A percentile compares a stretch with the other conserved stretches of the same genome.
Evolutionary conservation across 768 basidiomycete genomes (phyloP).

Genomic region (Galerina marginata): DNA sequence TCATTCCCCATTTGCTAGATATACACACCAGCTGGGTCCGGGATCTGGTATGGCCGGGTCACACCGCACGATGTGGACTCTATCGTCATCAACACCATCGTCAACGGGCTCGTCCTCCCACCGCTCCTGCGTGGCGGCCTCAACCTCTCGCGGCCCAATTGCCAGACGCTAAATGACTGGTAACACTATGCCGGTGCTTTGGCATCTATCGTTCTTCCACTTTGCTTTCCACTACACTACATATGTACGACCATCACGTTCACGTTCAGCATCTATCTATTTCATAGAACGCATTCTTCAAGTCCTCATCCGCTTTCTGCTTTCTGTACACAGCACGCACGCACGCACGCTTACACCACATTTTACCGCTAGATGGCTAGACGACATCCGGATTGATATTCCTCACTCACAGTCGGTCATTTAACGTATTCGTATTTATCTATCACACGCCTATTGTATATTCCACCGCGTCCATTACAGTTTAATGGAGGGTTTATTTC

Average conservation of each 20-base stretch:
- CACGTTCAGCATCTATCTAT: slow-evolving; percentile 1
- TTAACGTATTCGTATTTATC: slow-evolving; percentile 20
- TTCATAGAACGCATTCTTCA: slow-evolving; percentile 9
- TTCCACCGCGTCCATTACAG: neutral
- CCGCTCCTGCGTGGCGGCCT: slow-evolving; percentile 86
- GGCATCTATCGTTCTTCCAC: neutral
- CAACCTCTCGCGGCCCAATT: slow-evolving; percentile 75
- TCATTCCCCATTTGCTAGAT: slow-evolving; percentile 53
- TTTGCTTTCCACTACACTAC: neutral
- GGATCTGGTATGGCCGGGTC: slow-evolving; percentile 94
- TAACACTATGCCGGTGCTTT: slow-evolving; percentile 34
- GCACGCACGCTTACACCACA: neutral
- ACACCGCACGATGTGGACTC: slow-evolving; percentile 87
- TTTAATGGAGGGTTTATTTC: neutral
- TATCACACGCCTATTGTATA: slow-evolving; percentile 1
- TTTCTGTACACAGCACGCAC: too few species aligned
- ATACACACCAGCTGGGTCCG: slow-evolving; percentile 83
- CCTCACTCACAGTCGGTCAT: slow-evolving; percentile 1
- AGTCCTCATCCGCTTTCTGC: neutral
- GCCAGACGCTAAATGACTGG: slow-evolving; percentile 75
- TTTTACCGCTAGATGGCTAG: too few species aligned
- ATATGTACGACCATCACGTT: slow-evolving; percentile 11
- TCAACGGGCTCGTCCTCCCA: slow-evolving; percentile 83
- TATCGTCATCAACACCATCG: slow-evolving; percentile 86
- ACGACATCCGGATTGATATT: too few species aligned